Conservation (phyloP, 2,329 filamentous ascomycete genomes). For the Aspergillus pseudoglaucus region DNA sequence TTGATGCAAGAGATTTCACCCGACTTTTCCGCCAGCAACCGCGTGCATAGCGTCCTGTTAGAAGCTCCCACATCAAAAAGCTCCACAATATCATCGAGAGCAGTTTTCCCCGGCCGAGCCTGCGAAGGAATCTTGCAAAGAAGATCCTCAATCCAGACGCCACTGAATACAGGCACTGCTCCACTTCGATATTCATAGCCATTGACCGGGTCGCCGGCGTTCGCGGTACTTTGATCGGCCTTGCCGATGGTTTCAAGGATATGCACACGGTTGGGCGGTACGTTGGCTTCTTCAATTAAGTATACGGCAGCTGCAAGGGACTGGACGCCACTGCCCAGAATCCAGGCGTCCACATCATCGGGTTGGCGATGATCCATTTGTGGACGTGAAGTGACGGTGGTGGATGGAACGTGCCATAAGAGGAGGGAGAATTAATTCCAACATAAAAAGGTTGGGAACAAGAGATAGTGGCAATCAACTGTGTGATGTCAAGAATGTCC, state of each 20-base stretch:
- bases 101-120: constrained; percentile 5
- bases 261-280: constrained; percentile 28
- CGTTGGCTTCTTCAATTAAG: constrained; percentile 28
- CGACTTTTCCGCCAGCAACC: constrained; percentile 8
- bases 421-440: background rate
- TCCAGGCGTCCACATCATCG: constrained; percentile 22
- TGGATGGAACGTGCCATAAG: background rate
- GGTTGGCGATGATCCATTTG: constrained; percentile 18
- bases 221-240: constrained; percentile 26
- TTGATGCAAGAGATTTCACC: background rate
- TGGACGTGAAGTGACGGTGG: background rate
- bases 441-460: no score
- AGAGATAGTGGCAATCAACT: background rate
- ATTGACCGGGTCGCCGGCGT: constrained; percentile 21
- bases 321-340: constrained; percentile 31
- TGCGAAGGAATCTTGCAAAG: constrained; percentile 25
- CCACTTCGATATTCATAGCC: constrained; percentile 33
- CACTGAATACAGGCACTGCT: constrained; percentile 29
- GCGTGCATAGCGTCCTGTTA: constrained; percentile 5
- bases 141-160: constrained; percentile 27
- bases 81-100: constrained; percentile 13
- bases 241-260: constrained; percentile 27
- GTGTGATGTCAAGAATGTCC: background rate
- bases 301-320: constrained; percentile 32
- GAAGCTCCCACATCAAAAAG: constrained; percentile 1